Percentiles rank a stretch among this genome's conserved stretches.
phyloP scores from a whole-genome alignment of 1,284 basidiomycete genomes.

The Singerocomus rubriflavus region DNA sequence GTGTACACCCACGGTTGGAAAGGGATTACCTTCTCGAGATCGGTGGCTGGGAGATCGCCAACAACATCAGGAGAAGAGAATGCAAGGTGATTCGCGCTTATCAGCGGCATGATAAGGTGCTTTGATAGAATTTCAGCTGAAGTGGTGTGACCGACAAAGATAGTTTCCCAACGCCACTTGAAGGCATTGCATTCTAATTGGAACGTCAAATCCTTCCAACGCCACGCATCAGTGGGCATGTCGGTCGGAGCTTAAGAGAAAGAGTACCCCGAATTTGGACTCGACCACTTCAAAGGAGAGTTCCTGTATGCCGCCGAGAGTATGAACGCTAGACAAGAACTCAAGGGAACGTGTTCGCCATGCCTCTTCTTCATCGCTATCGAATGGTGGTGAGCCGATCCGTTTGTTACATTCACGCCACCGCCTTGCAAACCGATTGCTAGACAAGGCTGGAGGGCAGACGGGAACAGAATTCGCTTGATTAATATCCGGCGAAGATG shows the following conservation, averaged over 20 bases:
- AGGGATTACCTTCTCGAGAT: constrained; percentile 62
- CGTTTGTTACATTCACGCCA: constrained; percentile 59
- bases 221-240: constrained; percentile 15
- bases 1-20: constrained; percentile 4
- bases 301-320: constrained; percentile 53
- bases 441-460: constrained; percentile 46
- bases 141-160: constrained; percentile 54
- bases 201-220: constrained; percentile 59
- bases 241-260: neutral
- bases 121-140: constrained; percentile 70
- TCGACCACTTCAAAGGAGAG: constrained; percentile 56
- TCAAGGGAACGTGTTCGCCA: constrained; percentile 56
- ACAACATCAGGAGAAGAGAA: constrained; percentile 59
- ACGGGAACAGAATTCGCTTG: constrained; percentile 16
- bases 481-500: constrained; percentile 20
- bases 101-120: constrained; percentile 71
- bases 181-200: constrained; percentile 55
- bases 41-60: constrained; percentile 48
- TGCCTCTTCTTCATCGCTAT: constrained; percentile 45
- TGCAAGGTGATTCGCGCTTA: constrained; percentile 63
- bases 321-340: constrained; percentile 53
- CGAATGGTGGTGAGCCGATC: constrained; percentile 26
- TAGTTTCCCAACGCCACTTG: constrained; percentile 77
- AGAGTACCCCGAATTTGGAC: constrained; percentile 55
- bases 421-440: constrained; percentile 59